Evolutionary conservation across 78 protist species (phyloP).

Genomic region (Dictyostelium firmibasis): DNA sequence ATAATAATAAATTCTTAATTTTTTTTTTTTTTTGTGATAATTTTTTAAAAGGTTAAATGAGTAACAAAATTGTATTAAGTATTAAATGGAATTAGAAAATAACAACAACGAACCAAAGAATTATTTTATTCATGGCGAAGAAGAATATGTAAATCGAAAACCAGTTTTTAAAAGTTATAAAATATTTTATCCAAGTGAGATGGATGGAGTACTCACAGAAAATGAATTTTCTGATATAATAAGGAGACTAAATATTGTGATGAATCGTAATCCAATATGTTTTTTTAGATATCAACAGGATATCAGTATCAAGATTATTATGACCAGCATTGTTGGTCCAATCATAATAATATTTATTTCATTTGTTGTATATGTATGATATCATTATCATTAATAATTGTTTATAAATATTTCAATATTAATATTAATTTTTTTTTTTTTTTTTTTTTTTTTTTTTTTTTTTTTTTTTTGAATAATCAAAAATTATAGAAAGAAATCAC

Average conservation of each 20-base stretch:
- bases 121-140: not conserved
- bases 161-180: not conserved
- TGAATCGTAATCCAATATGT: not conserved
- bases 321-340: not conserved
- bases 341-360: no score
- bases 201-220: not conserved
- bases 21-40: no score
- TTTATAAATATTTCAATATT: no score
- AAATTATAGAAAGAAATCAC: not conserved
- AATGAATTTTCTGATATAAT: not conserved
- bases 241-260: not conserved
- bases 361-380: not conserved
- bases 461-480: no score
- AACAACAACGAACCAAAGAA: not conserved
- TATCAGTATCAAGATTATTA: no score
- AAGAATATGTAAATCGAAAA: not conserved
- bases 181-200: not conserved
- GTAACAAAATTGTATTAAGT: no score
- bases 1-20: no score
- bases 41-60: no score
- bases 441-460: no score
- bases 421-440: no score
- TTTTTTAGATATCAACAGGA: not conserved
- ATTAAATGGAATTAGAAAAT: not conserved
- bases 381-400: no score